Conservation (phyloP, 768 basidiomycete genomes). For the Pisolithus marmoratus region DNA sequence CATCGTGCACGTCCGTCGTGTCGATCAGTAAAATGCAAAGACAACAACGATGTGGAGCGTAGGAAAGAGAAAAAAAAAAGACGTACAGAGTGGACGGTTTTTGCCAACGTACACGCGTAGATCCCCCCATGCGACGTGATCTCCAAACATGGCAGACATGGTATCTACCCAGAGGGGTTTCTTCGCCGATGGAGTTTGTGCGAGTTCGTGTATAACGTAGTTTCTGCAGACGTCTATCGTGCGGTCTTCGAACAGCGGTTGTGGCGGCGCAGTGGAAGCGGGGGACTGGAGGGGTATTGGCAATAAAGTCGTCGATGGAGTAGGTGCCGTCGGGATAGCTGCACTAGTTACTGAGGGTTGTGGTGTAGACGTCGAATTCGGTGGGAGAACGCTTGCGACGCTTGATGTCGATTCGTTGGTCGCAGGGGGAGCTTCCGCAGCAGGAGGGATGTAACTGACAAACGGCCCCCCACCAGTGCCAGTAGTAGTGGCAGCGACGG, state of each 20-base stretch:
- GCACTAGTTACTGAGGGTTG: background rate
- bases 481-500: background rate
- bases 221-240: slow-evolving; percentile 56
- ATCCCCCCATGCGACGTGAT: slow-evolving; percentile 77
- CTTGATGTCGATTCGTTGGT: background rate
- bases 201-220: slow-evolving; percentile 63
- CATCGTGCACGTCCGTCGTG: background rate
- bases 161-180: slow-evolving; percentile 66
- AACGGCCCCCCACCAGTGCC: slow-evolving; percentile 9
- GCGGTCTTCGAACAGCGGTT: slow-evolving; percentile 20
- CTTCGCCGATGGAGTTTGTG: slow-evolving; percentile 38
- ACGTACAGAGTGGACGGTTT: slow-evolving; percentile 57
- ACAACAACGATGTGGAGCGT: background rate
- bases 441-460: background rate
- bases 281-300: slow-evolving; percentile 1
- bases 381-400: background rate
- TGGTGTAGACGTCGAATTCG: background rate
- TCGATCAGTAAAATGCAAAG: background rate
- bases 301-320: background rate
- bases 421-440: background rate
- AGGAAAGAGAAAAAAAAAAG: background rate
- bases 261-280: slow-evolving; percentile 7
- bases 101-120: slow-evolving; percentile 60
- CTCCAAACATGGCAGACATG: slow-evolving; percentile 80
- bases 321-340: background rate